phyloP scores from a whole-genome alignment of 495 filamentous ascomycete genomes.

The Trichoderma orchidacearum region DNA sequence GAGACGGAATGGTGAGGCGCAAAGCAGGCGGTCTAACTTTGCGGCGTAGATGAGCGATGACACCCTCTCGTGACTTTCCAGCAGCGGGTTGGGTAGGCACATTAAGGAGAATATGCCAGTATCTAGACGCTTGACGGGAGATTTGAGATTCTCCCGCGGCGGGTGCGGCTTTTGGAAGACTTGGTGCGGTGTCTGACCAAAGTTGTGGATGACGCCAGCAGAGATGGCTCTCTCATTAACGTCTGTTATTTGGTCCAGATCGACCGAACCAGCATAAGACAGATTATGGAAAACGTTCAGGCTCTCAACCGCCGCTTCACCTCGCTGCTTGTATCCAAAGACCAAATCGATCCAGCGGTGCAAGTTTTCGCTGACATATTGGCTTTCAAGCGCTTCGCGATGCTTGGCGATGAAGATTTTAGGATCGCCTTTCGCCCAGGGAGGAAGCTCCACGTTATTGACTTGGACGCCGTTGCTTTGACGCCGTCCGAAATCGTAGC shows the following conservation, averaged over 20 bases:
- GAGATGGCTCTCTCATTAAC: conserved; percentile 70
- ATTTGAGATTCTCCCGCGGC: conserved; percentile 50
- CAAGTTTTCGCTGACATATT: conserved; percentile 78
- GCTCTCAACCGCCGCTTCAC: conserved; percentile 81
- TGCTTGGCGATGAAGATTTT: conserved; percentile 93
- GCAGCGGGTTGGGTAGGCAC: conserved; percentile 65
- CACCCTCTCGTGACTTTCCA: conserved; percentile 72
- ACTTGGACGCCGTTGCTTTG: conserved; percentile 70
- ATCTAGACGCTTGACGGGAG: conserved; percentile 55
- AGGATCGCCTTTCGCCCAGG: conserved; percentile 94
- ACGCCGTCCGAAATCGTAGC: conserved; percentile 79
- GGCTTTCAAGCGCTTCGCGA: conserved; percentile 85
- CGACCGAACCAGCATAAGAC: conserved; percentile 85
- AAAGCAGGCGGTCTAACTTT: conserved; percentile 73
- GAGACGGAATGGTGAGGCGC: conserved; percentile 65
- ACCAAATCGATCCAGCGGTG: conserved; percentile 95
- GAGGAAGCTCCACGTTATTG: conserved; percentile 73
- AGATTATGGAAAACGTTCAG: conserved; percentile 93
- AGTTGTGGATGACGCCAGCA: conserved; percentile 95
- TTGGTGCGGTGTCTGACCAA: conserved; percentile 93
- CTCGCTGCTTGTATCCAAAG: conserved; percentile 90
- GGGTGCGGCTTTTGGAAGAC: conserved; percentile 76
- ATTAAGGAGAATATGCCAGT: conserved; percentile 63
- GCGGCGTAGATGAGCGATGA: conserved; percentile 61
- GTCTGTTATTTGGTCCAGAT: conserved; percentile 85